Evolutionary conservation across 495 filamentous ascomycete species (phyloP).

Genomic region (Xylaria cubensis): DNA sequence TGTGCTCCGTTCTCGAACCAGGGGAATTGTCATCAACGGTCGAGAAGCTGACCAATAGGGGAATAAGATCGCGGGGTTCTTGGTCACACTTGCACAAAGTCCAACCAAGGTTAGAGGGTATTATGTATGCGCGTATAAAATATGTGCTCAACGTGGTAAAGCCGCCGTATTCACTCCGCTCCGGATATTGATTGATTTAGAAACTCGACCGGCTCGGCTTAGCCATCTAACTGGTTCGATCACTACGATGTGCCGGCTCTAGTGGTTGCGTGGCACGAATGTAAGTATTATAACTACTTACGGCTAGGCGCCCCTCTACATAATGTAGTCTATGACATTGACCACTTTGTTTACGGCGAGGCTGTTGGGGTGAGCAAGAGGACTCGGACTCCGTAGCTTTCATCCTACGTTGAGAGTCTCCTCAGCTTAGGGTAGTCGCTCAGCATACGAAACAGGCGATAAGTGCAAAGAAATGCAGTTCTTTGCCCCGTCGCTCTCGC

Average conservation of each 20-base stretch:
- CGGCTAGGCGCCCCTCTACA: background rate
- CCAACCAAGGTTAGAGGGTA: constrained; percentile 3
- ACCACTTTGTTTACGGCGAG: background rate
- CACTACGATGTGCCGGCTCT: background rate
- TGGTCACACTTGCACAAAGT: constrained; percentile 21
- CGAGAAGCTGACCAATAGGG: constrained; percentile 11
- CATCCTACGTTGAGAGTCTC: background rate
- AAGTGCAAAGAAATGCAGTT: background rate
- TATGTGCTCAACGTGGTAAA: background rate
- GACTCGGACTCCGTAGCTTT: constrained; percentile 18
- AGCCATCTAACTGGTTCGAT: constrained; percentile 14
- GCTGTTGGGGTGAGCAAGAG: constrained; percentile 3
- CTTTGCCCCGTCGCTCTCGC: background rate
- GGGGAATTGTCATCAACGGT: constrained; percentile 11
- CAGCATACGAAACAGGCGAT: constrained; percentile 7
- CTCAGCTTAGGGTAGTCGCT: background rate
- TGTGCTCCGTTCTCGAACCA: constrained; percentile 26
- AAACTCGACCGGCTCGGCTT: constrained; percentile 15
- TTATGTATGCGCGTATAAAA: constrained; percentile 6
- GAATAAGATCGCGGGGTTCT: constrained; percentile 5
- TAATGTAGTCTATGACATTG: background rate
- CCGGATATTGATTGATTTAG: constrained; percentile 10
- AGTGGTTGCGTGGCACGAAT: constrained; percentile 18
- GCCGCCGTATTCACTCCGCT: constrained; percentile 19
- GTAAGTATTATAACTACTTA: background rate